Evolutionary conservation across 169 alveolate species (phyloP), one percentile per base, ranked within the genome.

Genomic region (Cryptosporidium xiaoi): DNA sequence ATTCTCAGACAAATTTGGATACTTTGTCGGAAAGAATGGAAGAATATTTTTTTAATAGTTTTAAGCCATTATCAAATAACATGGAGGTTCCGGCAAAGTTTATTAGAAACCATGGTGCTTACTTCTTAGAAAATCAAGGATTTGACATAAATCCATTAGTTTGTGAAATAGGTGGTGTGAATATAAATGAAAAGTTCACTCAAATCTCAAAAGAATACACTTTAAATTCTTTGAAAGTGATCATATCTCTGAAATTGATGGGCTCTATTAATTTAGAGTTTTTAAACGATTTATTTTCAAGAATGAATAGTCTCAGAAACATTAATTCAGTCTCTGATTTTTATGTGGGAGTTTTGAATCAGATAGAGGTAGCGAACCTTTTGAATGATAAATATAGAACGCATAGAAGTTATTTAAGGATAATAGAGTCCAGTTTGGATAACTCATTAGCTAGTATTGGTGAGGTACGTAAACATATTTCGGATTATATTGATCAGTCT

Each of bases 81-180:
- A 1, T 34, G 27, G 71, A 34, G 3, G 82, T 66, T 66, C 62
- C 64, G 12, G 34, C 46, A 1, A 13, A 50, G 15, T 66, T 48
- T 10, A 48, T 66, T 66, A 44, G 82, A 66, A 53, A 69, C 20
- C 53, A 69, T n/a, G 83, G 83, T 53, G 51, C 24, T 51, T 69
- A 69, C 40, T 51, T 69, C 0, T 69, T 69, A 31, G 60, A 20
- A 24, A 24, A 55, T 53, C 31, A 69, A n/a, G 66, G 66, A 7
- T 56, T 31, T 7, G 31, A 18, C 24, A 16, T 0, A 6, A n/a
- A 29, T 53, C 48, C 44, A 27, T n/a, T 53, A 1, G 5, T 31
- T 69, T 69, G 83, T n/a, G 68, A 69, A 13, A 29, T 31, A 15
- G 55, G 34, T 8, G 27, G 44, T 2, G 51, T 51, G 4, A 34